These are phyloP conservation scores for Scutellaria barbata DNA, from an alignment of 257 asterid genomes.

Conservation along the genomic window DNA sequence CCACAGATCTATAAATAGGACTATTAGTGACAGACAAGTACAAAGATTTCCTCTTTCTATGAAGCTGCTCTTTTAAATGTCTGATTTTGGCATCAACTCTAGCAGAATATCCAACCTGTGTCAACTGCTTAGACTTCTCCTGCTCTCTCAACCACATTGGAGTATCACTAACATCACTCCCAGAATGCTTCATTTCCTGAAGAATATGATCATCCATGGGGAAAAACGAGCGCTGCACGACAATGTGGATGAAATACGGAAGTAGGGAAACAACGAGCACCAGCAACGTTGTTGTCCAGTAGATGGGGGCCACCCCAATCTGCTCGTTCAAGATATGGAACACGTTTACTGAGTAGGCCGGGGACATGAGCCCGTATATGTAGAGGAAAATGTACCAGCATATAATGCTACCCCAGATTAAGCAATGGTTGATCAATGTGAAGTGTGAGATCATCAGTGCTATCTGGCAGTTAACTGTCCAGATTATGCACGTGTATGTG, in stretches of 20 bases:
- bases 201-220: slow-evolving; percentile 65
- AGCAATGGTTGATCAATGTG: slow-evolving; percentile 58
- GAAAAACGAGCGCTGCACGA: slow-evolving; percentile 48
- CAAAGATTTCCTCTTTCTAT: slow-evolving; percentile 50
- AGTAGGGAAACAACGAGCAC: slow-evolving; percentile 48
- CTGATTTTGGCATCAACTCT: slow-evolving; percentile 70
- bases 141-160: slow-evolving; percentile 69
- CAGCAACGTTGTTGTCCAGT: slow-evolving; percentile 52
- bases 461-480: slow-evolving; percentile 72
- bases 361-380: slow-evolving; percentile 45
- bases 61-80: slow-evolving; percentile 49
- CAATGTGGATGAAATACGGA: slow-evolving; percentile 48
- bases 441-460: slow-evolving; percentile 61
- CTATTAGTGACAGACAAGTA: slow-evolving; percentile 43
- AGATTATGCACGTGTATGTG: slow-evolving; percentile 64
- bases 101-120: slow-evolving; percentile 67
- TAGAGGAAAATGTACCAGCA: slow-evolving; percentile 58
- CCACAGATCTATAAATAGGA: slow-evolving; percentile 38
- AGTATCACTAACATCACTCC: slow-evolving; percentile 43
- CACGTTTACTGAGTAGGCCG: slow-evolving; percentile 34
- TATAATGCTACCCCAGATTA: slow-evolving; percentile 67
- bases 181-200: slow-evolving; percentile 53
- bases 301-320: slow-evolving; percentile 49
- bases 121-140: slow-evolving; percentile 51
- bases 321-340: slow-evolving; percentile 44